These are phyloP conservation scores for Tanozyma kutaoensis DNA, from an alignment of 805 yeast species.

Conservation along the genomic window DNA sequence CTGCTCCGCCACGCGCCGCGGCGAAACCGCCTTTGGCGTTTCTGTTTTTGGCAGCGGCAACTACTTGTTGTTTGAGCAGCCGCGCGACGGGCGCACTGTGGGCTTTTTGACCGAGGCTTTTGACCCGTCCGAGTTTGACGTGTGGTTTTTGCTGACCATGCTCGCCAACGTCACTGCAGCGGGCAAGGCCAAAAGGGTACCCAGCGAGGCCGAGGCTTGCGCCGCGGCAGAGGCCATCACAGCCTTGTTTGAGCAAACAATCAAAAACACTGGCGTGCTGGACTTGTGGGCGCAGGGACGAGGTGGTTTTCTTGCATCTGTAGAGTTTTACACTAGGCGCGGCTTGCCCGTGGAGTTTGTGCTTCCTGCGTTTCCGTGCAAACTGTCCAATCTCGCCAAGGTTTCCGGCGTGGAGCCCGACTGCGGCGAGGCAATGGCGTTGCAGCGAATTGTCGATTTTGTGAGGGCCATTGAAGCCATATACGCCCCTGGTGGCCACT, in stretches of 20 bases:
- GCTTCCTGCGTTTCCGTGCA: slow-evolving; percentile 54
- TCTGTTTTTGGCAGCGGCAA: slow-evolving; percentile 1
- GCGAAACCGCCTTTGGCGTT: slow-evolving; percentile 1
- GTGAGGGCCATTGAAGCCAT: slow-evolving; percentile 14
- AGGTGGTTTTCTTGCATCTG: slow-evolving; percentile 25
- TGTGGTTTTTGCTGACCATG: slow-evolving; percentile 19
- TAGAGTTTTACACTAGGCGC: slow-evolving; percentile 36
- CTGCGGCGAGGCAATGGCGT: slow-evolving; percentile 31
- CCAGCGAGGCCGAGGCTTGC: background rate
- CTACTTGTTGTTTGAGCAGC: slow-evolving; percentile 10
- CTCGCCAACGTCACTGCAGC: slow-evolving; percentile 8
- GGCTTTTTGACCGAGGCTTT: slow-evolving; percentile 19
- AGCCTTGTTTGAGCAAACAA: slow-evolving; percentile 27
- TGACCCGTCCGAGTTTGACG: slow-evolving; percentile 12
- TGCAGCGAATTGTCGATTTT: slow-evolving; percentile 17
- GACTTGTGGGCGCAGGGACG: slow-evolving; percentile 37
- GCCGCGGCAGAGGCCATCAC: slow-evolving; percentile 12
- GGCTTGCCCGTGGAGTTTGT: slow-evolving; percentile 38
- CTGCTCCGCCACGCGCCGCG: background rate
- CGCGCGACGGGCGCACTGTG: slow-evolving; percentile 5
- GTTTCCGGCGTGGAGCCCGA: slow-evolving; percentile 39
- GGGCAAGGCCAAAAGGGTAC: slow-evolving; percentile 1
- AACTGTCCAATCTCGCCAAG: slow-evolving; percentile 42
- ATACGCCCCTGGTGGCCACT: slow-evolving; percentile 42
- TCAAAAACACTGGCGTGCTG: slow-evolving; percentile 31